Base-by-base conservation (phyloP, 306 rosid species). In the Fragaria nilgerrensis region DNA sequence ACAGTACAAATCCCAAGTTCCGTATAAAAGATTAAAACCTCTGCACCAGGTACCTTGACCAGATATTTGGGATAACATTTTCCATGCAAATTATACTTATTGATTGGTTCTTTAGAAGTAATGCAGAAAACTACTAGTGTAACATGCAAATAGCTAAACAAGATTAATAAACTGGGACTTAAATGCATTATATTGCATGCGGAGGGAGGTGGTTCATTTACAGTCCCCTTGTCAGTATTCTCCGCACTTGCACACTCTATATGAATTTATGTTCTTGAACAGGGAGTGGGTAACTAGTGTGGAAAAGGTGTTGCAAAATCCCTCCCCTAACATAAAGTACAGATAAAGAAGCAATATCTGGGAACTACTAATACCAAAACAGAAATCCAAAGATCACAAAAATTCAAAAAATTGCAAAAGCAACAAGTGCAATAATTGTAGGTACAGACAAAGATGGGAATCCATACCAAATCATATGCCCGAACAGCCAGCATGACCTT, bases 381-480 rank as follows among this genome's bases (percentile, higher is more conserved):
- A 22, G 27, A 73, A 7, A 55, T 39, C 15, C 4, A 53, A 14
- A 39, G 27, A 16, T 73, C 37, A 37, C 15, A 37, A 56, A 39
- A n/a, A 11, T 22, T 36, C 49, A 2, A 55, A 53, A 36, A 53
- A 55, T 12, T 25, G 27, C 2, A 73, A 73, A 36, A 73, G 37
- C 34, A 20, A 52, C 8, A n/a, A 39, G 14, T 53, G 34, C 16
- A 39, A 39, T 16, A 29, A 20, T 36, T 23, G n/a, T 37, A 59
- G 25, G 58, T 61, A 27, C 15, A 29, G 27, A n/a, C 39, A 29
- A 64, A 77, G 77, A 64, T 45, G 39, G 76, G 85, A 49, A 32
- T 59, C 16, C 45, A n/a, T 92, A 95, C 99, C 97, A 95, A 76
- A 89, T 95, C 97, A 79, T 95, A 95, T 67, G 97, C 97, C 82